Percentiles rank a stretch among this genome's conserved stretches.
Conservation (phyloP, 2,329 filamentous ascomycete species). For the Colletotrichum sp. region DNA sequence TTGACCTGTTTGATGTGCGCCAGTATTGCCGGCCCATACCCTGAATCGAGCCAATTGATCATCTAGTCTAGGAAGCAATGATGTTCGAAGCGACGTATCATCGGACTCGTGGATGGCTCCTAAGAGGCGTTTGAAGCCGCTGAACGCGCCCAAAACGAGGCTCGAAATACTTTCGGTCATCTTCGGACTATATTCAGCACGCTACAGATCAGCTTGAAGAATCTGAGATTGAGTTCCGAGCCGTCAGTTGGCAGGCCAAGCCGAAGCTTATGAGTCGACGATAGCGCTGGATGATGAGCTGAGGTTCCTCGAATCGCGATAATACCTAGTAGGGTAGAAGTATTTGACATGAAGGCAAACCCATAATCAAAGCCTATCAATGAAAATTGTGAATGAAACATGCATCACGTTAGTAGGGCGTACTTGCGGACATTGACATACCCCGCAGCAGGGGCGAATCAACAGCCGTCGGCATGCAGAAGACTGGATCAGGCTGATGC, state of each 20-base stretch:
- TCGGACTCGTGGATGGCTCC: not conserved
- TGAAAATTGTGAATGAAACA: too few species aligned
- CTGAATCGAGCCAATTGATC: constrained; percentile 21
- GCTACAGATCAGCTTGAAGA: too few species aligned
- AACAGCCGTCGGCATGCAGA: not conserved
- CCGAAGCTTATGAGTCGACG: too few species aligned
- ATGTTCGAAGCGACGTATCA: accelerated
- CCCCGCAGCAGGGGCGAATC: not conserved
- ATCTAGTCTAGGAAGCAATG: accelerated
- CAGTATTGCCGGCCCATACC: constrained; percentile 25
- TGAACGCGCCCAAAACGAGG: too few species aligned
- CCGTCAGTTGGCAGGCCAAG: too few species aligned
- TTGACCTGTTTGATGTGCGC: constrained; percentile 16
- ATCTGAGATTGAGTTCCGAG: too few species aligned
- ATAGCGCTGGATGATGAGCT: too few species aligned
- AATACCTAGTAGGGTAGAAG: too few species aligned
- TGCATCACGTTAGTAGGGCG: accelerated
- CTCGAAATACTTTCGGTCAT: not conserved
- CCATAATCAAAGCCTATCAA: too few species aligned
- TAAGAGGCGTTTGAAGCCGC: not conserved
- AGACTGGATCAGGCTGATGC: not conserved
- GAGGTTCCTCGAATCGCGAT: too few species aligned
- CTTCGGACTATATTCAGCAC: too few species aligned
- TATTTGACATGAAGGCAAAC: too few species aligned
- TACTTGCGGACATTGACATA: not conserved